Base-by-base conservation (phyloP, 805 yeast genomes). In the Candida dendrica region DNA sequence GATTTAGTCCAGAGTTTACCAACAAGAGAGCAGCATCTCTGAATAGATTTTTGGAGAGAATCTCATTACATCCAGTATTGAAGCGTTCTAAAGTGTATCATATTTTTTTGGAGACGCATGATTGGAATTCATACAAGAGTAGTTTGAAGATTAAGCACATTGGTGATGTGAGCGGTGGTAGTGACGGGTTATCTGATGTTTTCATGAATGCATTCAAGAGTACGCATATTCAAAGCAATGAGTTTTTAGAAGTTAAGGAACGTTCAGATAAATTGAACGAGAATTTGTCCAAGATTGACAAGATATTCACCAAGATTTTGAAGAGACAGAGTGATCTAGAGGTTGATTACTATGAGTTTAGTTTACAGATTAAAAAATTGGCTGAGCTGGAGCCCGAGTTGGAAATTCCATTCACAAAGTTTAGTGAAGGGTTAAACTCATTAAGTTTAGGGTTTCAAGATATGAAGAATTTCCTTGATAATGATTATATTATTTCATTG, bases 171-270 rank as follows among this genome's bases (percentile, higher is more conserved):
- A 41, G 39, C 16, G 39, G 51, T 13, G 50, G 55, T 6, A 52
- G 57, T 3, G 98, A 93, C 39, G 79, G 86, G 13, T 72, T 91
- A n/a, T 81, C 95, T 0, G 98, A 91, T 56, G 82, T 85, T 3
- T 79, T 93, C 35, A 84, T 91, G 83, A 91, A 91, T 57, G 95
- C 95, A n/a, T 87, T 91, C 56, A 83, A 91, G 42, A 81, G 86
- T 38, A 81, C 83, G 5, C 68, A 74, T 38, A 64, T 69, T 39
- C 86, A 81, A 52, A 78, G 76, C 47, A 78, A 83, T 36, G 96
- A 87, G 55, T 87, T 91, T 51, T 71, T 81, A 39, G 93, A 84
- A 50, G 88, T 91, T 34, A 79, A 78, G 49, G 95, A 88, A 52
- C 78, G 84, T 48, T 75, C 90, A 17, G 86, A 84, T 51, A 86